Evolutionary conservation across 768 basidiomycete genomes (phyloP), one percentile per base, ranked within the genome.

Genomic region (Leccinum variicolor): DNA sequence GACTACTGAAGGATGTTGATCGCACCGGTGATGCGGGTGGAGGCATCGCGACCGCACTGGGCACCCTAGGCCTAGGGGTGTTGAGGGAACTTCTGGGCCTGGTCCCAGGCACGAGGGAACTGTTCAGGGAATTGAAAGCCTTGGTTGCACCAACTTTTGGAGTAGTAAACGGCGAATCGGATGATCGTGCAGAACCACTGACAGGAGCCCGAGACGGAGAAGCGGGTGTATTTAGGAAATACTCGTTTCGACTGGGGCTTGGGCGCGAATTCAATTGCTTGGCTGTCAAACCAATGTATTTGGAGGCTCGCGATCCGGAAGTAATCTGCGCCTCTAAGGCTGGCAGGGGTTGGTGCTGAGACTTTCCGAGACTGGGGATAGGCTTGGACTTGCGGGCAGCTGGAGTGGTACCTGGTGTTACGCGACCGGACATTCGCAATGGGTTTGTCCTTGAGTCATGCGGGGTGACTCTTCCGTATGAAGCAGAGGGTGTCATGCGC

Each of bases 241-340:
- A 55, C 46, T 69, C 71, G 14, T 62, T 56, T 29, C 53, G 58
- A 54, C 52, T 48, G 19, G 65, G 52, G 29, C 57, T 55, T 13
- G 66, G 14, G 52, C 81, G 81, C 23, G 77, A 81, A 67, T 71
- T 84, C 58, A 95, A 80, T 63, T 93, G 90, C 67, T 87, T 84
- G 1, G 92, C 92, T 1, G 91, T 94, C 82, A 94, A 84, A 15
- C 85, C 84, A 31, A 88, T 77, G 68, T 94, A 94, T 70, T 87
- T 90, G 45, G 89, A 88, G 10, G 93, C 92, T 47, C 93, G 79
- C 3, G 92, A 92, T 3, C 92, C 92, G 6, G 85, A 85, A 3
- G 92, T 92, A 57, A 94, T 85, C 57, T 75, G 76, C 29, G 70
- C 60, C 53, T 76, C 74, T 31, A 69, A 62, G 6, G 59, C 48